Evolutionary conservation across 1,139 yeast genomes (phyloP).

Genomic region (Magnusiomyces starmeri): DNA sequence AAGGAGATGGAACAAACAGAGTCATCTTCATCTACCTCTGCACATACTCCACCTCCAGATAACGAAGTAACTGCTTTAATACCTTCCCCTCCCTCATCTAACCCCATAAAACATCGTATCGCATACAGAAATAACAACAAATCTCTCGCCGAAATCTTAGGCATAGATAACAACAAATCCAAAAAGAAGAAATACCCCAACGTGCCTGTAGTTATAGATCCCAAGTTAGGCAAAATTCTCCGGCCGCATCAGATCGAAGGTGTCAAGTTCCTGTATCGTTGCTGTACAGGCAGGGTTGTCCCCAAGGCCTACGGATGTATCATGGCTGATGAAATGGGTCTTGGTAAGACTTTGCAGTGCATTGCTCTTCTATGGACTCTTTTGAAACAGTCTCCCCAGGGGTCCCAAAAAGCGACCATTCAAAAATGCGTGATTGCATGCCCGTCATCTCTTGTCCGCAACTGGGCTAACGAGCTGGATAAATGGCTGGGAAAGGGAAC

Average conservation of each 20-base stretch:
- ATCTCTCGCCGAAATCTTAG: constrained; percentile 74
- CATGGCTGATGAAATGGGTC: constrained; percentile 99
- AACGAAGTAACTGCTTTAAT: too few species aligned
- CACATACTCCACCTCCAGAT: constrained; percentile 5
- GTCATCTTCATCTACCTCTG: not conserved
- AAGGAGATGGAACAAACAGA: not conserved
- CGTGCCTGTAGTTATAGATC: constrained; percentile 96
- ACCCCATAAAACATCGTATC: constrained; percentile 30
- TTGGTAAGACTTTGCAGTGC: constrained; percentile 94
- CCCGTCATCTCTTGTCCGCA: constrained; percentile 87
- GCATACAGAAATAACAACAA: constrained; percentile 40
- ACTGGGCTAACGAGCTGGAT: constrained; percentile 95
- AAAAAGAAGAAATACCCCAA: constrained; percentile 56
- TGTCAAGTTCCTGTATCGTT: constrained; percentile 78
- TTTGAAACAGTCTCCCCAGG: constrained; percentile 83
- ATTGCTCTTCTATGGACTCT: constrained; percentile 91
- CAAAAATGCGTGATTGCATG: constrained; percentile 91
- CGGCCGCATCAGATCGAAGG: constrained; percentile 98
- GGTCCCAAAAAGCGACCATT: constrained; percentile 57
- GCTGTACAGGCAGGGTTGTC: constrained; percentile 85
- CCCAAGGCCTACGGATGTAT: constrained; percentile 90
- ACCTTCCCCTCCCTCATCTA: constrained; percentile 15
- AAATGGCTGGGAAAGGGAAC: constrained; percentile 96
- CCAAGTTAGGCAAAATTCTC: constrained; percentile 69
- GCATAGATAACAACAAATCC: constrained; percentile 44